Evolutionary conservation across 176 grass and related monocot genomes (phyloP).

Genomic region (Typha latifolia): DNA sequence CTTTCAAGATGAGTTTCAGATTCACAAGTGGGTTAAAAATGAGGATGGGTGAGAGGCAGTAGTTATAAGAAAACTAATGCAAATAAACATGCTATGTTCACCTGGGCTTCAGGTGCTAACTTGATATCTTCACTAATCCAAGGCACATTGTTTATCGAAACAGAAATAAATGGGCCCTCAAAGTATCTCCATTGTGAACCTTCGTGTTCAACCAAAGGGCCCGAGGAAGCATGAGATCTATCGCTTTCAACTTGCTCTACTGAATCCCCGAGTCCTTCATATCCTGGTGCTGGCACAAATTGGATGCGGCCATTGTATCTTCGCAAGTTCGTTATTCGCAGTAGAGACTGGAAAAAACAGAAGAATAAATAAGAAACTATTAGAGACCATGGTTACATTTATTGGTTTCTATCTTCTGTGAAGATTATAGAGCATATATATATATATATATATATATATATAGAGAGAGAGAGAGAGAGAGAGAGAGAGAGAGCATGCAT

Average conservation of each 20-base stretch:
- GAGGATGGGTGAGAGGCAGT: too few species aligned
- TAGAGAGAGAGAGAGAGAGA: neutral
- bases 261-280: slow-evolving; percentile 58
- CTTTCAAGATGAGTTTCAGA: too few species aligned
- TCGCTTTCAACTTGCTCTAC: slow-evolving; percentile 24
- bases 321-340: slow-evolving; percentile 58
- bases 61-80: too few species aligned
- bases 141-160: slow-evolving; percentile 76
- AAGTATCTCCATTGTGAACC: slow-evolving; percentile 70
- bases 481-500: slow-evolving; percentile 43
- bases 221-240: slow-evolving; percentile 34
- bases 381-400: neutral
- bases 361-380: neutral
- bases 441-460: neutral
- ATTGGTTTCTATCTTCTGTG: too few species aligned
- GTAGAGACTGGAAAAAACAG: slow-evolving; percentile 41
- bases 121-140: slow-evolving; percentile 64
- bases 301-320: slow-evolving; percentile 54
- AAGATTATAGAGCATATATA: too few species aligned
- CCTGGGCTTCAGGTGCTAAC: slow-evolving; percentile 80
- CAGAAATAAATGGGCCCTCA: slow-evolving; percentile 72
- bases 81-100: slow-evolving; percentile 1
- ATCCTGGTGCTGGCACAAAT: slow-evolving; percentile 75
- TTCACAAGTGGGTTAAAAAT: too few species aligned
- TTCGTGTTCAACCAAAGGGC: slow-evolving; percentile 29